phyloP scores from a whole-genome alignment of 2,329 filamentous ascomycete species.

The Fusarium clavum region DNA sequence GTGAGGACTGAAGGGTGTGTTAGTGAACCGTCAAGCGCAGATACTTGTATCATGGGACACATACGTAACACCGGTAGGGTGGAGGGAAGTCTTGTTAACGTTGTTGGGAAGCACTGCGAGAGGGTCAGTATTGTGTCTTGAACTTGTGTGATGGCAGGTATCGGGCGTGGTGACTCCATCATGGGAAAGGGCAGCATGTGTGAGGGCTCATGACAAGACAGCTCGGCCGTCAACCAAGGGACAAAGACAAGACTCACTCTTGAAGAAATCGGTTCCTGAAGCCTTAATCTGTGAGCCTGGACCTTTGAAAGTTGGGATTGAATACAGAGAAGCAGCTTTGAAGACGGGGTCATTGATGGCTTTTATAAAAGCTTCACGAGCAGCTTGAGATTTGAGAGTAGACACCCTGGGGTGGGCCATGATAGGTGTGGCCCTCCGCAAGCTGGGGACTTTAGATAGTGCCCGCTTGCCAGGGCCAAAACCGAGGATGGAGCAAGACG shows the following conservation, averaged over 20 bases:
- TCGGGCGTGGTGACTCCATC: slow-evolving; percentile 11
- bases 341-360: slow-evolving; percentile 57
- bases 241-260: slow-evolving; percentile 52
- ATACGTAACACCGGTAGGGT: slow-evolving; percentile 91
- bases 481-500: slow-evolving; percentile 47
- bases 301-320: slow-evolving; percentile 53
- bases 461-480: slow-evolving; percentile 45
- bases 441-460: slow-evolving; percentile 43
- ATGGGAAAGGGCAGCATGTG: slow-evolving; percentile 18
- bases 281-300: slow-evolving; percentile 54
- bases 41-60: slow-evolving; percentile 54
- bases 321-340: slow-evolving; percentile 54
- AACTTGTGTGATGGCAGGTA: slow-evolving; percentile 7
- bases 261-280: slow-evolving; percentile 55
- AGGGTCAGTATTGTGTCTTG: slow-evolving; percentile 37
- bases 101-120: slow-evolving; percentile 65
- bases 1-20: slow-evolving; percentile 70
- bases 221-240: slow-evolving; percentile 7
- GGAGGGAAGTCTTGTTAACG: slow-evolving; percentile 92
- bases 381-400: slow-evolving; percentile 37
- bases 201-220: slow-evolving; percentile 26
- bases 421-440: slow-evolving; percentile 45
- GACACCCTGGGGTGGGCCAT: slow-evolving; percentile 43
- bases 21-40: slow-evolving; percentile 39
- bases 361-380: slow-evolving; percentile 53